Base-by-base conservation (phyloP, 129 eudicot genomes). In the Artemisia tridentata region DNA sequence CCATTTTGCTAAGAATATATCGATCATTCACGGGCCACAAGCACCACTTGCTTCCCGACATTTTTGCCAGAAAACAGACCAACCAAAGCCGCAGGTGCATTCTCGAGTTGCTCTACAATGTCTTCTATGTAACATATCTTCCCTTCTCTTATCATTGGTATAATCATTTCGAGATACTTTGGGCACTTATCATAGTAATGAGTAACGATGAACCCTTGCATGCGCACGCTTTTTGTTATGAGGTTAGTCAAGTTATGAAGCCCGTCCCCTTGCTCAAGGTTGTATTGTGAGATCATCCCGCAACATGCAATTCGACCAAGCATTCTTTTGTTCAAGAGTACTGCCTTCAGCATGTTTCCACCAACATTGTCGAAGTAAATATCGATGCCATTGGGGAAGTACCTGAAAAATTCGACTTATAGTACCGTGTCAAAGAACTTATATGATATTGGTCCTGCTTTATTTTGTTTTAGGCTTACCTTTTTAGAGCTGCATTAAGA, bases 1-100 rank as follows among this genome's bases (percentile, higher is more conserved):
- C 31, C 31, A 27, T 27, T 27, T 27, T 3, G 31, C 63, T 20
- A 57, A 57, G 11, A 15, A 27, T 15, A 50, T 4, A 7, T 63
- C 16, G 43, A 52, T 80, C 76, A 88, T 55, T 86, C 89, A 8
- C 72, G 56, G 20, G 96, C 80, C 34, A 88, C 79, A 2, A 38
- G 72, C 54, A 86, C 91, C 6, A 88, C 78, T 72, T 86, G 91
- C 70, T 88, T 88, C 57, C 96, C 86, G 25, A 83, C 87, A 69
- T 85, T 88, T 46, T 67, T 78, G 6, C 89, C 89, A 1, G 72
- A 70, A 75, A 80, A 86, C 17, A 83, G 82, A 25, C 91, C 89
- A 15, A 81, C 52, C 17, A 88, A 76, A 77, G 96, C 87, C 5
- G 60, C 64, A 0, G 96, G 96, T 11, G 85, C 96, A 55, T 58